These are phyloP conservation scores for Dictyophora rubrovolvata DNA, from an alignment of 768 basidiomycete species.

Conservation along the genomic window DNA sequence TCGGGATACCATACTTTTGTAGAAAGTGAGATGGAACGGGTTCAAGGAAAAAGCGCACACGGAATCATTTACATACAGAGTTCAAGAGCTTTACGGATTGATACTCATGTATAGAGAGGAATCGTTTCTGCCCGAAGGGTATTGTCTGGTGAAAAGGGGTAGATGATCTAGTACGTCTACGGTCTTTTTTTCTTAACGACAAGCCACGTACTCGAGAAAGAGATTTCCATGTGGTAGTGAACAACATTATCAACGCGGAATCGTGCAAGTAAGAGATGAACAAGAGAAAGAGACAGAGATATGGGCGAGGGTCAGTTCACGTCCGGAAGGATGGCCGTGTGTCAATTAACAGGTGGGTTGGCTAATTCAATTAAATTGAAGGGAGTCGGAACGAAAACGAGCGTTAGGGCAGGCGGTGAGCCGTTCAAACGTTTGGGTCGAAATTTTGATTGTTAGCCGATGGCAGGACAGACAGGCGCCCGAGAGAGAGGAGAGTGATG, in stretches of 20 bases:
- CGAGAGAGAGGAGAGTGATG: background rate
- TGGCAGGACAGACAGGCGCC: background rate
- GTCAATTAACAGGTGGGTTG: too few species aligned
- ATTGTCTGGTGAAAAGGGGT: constrained; percentile 34
- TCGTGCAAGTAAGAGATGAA: constrained; percentile 13
- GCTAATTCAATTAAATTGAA: too few species aligned
- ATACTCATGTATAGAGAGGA: constrained; percentile 96
- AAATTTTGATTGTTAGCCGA: background rate
- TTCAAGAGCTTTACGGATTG: constrained; percentile 93
- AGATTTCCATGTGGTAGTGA: constrained; percentile 55
- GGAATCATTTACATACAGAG: constrained; percentile 44
- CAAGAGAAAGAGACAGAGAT: background rate
- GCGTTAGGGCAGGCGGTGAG: background rate
- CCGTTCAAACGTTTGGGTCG: background rate
- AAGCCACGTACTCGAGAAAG: constrained; percentile 49
- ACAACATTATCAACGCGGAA: constrained; percentile 45
- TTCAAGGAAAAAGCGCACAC: background rate
- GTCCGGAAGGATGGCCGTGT: background rate
- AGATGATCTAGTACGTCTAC: constrained; percentile 3
- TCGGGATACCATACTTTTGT: constrained; percentile 89
- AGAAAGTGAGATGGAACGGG: background rate
- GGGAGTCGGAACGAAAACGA: too few species aligned
- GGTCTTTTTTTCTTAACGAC: background rate
- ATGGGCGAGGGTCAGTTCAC: too few species aligned
- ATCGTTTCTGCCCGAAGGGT: constrained; percentile 78